These are phyloP conservation scores for Coniosporium apollinis DNA, from an alignment of 495 filamentous ascomycete species.

Conservation along the genomic window DNA sequence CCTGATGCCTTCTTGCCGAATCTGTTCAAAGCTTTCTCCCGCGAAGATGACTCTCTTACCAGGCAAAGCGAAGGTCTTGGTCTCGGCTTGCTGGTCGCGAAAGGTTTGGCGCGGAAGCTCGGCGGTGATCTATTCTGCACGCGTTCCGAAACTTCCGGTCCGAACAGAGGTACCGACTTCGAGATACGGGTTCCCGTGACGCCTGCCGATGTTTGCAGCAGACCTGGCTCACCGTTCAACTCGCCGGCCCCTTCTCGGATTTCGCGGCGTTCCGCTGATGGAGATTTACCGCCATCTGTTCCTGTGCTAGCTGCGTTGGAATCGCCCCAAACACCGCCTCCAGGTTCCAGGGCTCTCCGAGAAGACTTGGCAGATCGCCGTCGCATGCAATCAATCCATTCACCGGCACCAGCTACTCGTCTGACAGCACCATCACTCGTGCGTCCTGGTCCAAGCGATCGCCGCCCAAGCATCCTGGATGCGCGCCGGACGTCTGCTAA, in stretches of 20 bases:
- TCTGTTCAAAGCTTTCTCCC: conserved; percentile 60
- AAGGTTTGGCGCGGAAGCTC: conserved; percentile 57
- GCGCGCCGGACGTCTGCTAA: conserved; percentile 6
- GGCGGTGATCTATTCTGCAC: conserved; percentile 58
- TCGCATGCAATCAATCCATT: too few species aligned
- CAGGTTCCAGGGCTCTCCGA: too few species aligned
- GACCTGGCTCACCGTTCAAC: conserved; percentile 19
- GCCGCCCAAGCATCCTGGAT: too few species aligned
- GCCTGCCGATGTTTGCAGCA: conserved; percentile 23
- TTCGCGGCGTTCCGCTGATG: too few species aligned
- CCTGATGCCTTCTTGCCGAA: conserved; percentile 49
- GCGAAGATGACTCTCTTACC: conserved; percentile 56
- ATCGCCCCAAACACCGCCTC: background rate
- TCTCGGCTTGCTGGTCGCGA: conserved; percentile 59
- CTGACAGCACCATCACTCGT: too few species aligned
- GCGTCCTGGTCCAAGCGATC: too few species aligned
- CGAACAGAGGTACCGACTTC: conserved; percentile 55
- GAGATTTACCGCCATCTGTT: too few species aligned
- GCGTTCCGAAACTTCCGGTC: conserved; percentile 49
- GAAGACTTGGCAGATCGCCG: too few species aligned
- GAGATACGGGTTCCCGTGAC: conserved; percentile 51
- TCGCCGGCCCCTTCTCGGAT: conserved; percentile 16
- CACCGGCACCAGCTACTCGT: too few species aligned
- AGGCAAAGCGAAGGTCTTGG: conserved; percentile 58
- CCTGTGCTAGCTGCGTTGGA: background rate